Conservation (phyloP, 2,329 filamentous ascomycete species). For the Atkinsonella hypoxylon region DNA sequence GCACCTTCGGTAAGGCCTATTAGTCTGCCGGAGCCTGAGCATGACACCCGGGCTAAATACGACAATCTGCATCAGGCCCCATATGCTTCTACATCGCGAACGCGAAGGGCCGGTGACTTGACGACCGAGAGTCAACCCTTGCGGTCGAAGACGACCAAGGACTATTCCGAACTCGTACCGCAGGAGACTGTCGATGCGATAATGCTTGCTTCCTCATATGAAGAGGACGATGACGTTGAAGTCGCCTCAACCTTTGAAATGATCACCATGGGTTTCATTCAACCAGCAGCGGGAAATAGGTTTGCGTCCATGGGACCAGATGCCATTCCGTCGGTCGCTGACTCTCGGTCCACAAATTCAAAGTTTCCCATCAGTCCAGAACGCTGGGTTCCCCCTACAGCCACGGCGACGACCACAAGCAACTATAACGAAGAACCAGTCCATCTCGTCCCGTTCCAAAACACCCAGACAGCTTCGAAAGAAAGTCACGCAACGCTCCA, state of each 20-base stretch:
- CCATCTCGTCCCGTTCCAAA: not conserved
- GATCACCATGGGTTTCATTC: not conserved
- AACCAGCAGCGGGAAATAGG: not conserved
- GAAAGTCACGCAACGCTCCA: not conserved
- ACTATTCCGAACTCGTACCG: not conserved
- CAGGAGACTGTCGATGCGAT: not conserved
- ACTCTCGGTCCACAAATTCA: not conserved
- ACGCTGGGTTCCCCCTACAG: not conserved
- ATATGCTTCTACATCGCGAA: too few relatives aligned
- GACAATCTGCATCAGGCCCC: not conserved
- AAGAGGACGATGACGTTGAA: not conserved
- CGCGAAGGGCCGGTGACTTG: not conserved
- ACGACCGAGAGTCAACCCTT: not conserved
- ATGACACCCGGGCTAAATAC: not conserved
- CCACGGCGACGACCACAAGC: not conserved
- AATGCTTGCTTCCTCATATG: not conserved
- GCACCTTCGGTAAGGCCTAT: not conserved
- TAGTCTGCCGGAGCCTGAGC: conserved; percentile 21
- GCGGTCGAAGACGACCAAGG: conserved; percentile 6
- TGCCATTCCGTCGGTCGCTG: not conserved
- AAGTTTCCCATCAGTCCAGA: not conserved
- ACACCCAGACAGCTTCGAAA: not conserved
- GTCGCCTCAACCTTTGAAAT: not conserved
- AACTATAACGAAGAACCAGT: not conserved
- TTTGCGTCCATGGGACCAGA: not conserved